Conservation (phyloP, 179 eudicot genomes). For the Heliamphora ciliata region DNA sequence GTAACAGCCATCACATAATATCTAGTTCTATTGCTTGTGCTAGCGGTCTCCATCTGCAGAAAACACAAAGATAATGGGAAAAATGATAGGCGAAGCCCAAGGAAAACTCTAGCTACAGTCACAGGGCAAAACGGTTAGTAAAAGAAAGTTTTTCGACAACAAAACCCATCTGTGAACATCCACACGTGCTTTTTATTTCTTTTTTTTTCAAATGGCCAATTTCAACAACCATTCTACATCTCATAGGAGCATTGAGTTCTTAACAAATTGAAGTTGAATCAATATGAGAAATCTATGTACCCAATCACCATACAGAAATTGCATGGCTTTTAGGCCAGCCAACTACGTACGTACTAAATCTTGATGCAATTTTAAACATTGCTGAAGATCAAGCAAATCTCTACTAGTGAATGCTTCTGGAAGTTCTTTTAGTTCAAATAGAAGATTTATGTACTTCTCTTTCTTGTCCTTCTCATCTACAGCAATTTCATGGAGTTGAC, state of each 20-base stretch:
- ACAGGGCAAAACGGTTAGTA: background rate
- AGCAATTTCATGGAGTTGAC: conserved; percentile 81
- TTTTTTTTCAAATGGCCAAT: background rate
- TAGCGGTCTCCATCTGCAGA: conserved; percentile 85
- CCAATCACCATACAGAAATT: background rate
- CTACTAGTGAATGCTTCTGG: conserved; percentile 54
- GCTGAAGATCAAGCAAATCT: background rate
- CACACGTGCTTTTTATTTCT: background rate
- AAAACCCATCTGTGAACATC: conserved; percentile 5
- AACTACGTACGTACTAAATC: background rate
- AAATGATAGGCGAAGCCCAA: background rate
- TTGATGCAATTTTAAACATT: background rate
- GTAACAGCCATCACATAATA: conserved; percentile 97
- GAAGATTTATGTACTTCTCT: conserved; percentile 78
- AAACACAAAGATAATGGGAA: conserved; percentile 14
- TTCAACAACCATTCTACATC: background rate
- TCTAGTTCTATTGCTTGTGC: conserved; percentile 60
- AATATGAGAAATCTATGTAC: background rate
- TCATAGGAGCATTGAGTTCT: background rate
- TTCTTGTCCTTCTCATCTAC: conserved; percentile 94
- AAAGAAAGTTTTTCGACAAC: background rate
- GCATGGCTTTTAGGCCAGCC: background rate
- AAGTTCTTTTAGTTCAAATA: conserved; percentile 74
- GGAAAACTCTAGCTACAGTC: conserved; percentile 4
- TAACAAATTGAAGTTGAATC: background rate